Evolutionary conservation across 225 moss, liverwort and hornwort species (phyloP).

Genomic region (Rhytidiadelphus loreus): DNA sequence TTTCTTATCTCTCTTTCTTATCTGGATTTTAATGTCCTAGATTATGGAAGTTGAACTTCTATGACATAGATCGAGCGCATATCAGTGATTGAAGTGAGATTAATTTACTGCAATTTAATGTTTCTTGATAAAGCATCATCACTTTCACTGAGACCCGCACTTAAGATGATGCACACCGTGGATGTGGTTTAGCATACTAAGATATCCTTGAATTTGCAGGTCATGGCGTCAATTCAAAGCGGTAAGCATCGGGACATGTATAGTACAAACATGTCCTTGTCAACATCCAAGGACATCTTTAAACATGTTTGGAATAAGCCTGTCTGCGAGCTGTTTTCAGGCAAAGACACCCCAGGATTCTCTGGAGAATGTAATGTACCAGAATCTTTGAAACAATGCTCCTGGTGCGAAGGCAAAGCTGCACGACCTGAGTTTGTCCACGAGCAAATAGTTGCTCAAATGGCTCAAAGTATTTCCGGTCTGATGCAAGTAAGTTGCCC

Average conservation of each 20-base stretch:
- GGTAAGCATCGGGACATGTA: slow-evolving; percentile 50
- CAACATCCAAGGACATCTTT: slow-evolving; percentile 73
- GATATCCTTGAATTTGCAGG: slow-evolving; percentile 24
- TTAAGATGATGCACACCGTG: neutral
- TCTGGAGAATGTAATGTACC: slow-evolving; percentile 47
- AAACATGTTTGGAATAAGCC: slow-evolving; percentile 73
- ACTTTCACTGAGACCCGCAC: neutral
- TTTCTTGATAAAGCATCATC: neutral
- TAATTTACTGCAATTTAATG: neutral
- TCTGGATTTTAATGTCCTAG: neutral
- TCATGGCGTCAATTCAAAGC: slow-evolving; percentile 61
- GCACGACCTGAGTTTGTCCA: slow-evolving; percentile 67
- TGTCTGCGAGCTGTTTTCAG: slow-evolving; percentile 78
- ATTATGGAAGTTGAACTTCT: neutral
- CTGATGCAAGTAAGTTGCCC: slow-evolving; percentile 71
- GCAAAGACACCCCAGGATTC: slow-evolving; percentile 67
- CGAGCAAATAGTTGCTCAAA: slow-evolving; percentile 86
- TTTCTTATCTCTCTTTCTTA: neutral
- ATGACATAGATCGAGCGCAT: neutral
- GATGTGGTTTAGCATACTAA: neutral
- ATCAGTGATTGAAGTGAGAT: neutral
- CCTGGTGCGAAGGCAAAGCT: slow-evolving; percentile 70
- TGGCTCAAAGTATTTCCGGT: slow-evolving; percentile 70
- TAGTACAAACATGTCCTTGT: slow-evolving; percentile 72
- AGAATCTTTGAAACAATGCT: slow-evolving; percentile 27